Evolutionary conservation across 495 filamentous ascomycete species (phyloP).

Genomic region (Rostrohypoxylon terebratum): DNA sequence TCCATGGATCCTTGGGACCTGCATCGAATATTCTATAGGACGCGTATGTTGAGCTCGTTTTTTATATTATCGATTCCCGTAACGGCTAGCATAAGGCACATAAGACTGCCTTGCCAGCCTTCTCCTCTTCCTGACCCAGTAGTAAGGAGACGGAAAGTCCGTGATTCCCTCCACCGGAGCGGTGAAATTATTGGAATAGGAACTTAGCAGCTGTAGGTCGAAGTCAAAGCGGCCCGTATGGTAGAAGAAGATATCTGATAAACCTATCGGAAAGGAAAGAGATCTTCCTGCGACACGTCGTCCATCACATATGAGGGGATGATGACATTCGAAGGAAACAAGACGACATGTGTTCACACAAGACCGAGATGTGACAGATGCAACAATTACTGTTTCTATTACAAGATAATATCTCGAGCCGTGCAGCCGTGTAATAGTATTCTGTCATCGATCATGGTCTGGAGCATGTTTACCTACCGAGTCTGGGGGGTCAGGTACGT

Average conservation of each 20-base stretch:
- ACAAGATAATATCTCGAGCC: not conserved
- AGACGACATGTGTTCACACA: not conserved
- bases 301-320: not conserved
- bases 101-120: not conserved
- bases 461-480: not conserved
- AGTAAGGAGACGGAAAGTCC: not conserved
- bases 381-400: not conserved
- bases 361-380: not conserved
- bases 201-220: not conserved
- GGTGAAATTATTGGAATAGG: not conserved
- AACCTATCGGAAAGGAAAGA: not conserved
- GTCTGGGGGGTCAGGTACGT: not conserved
- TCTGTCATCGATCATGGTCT: not conserved
- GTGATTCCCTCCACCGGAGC: not conserved
- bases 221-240: not conserved
- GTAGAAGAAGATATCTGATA: not conserved
- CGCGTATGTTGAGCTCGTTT: not conserved
- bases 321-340: not conserved
- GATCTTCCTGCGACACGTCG: not conserved
- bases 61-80: constrained; percentile 3
- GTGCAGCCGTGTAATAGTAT: not conserved
- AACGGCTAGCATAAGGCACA: not conserved
- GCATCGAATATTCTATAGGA: not conserved
- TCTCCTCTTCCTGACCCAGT: not conserved
- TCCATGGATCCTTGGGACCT: not conserved